phyloP scores from a whole-genome alignment of 179 eudicot species.

The Beta corolliflora region DNA sequence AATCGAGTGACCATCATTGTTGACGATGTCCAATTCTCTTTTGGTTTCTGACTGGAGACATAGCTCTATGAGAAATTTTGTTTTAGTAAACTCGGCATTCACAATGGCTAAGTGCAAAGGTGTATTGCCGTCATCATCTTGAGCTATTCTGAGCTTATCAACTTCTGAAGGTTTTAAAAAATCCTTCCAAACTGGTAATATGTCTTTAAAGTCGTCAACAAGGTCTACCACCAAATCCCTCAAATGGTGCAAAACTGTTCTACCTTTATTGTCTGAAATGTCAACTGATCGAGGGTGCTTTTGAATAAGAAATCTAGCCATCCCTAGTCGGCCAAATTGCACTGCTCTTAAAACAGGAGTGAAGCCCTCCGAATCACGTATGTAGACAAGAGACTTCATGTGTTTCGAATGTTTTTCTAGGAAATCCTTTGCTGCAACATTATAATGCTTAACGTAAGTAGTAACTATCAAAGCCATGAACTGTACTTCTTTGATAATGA shows the following conservation, averaged over 20 bases:
- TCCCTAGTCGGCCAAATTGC: conserved; percentile 5
- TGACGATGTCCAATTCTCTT: background rate
- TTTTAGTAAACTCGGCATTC: background rate
- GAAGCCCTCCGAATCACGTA: background rate
- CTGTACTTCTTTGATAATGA: no score
- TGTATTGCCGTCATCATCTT: conserved; percentile 16
- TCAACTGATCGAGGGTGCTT: background rate
- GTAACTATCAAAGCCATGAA: no score
- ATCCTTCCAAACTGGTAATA: background rate
- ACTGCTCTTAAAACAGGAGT: conserved; percentile 11
- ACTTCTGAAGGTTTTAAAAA: background rate
- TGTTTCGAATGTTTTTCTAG: no score
- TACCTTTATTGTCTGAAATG: background rate
- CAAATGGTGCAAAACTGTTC: conserved; percentile 2
- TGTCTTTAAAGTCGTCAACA: conserved; percentile 8
- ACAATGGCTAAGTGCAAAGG: conserved; percentile 10
- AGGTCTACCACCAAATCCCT: background rate
- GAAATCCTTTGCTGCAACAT: no score
- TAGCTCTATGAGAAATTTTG: background rate
- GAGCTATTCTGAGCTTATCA: background rate
- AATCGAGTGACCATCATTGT: background rate
- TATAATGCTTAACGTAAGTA: no score
- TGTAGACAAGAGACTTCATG: no score
- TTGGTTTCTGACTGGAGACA: conserved; percentile 3
- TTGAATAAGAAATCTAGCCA: background rate